Percentiles rank a stretch among this genome's conserved stretches.
phyloP scores from a whole-genome alignment of 306 rosid species.

The Castanea sativa region DNA sequence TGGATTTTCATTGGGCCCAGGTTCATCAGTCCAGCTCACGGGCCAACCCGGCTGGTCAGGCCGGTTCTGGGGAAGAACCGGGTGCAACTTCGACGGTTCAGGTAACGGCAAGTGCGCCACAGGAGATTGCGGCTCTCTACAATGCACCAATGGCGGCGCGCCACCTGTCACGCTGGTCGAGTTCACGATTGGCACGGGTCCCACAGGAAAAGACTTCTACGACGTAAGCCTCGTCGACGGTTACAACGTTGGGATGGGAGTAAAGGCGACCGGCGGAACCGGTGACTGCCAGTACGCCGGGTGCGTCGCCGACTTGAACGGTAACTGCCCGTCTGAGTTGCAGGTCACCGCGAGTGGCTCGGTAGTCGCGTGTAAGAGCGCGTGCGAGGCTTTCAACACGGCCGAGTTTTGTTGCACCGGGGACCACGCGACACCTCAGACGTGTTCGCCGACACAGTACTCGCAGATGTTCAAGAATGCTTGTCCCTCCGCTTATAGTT shows the following conservation, averaged over 20 bases:
- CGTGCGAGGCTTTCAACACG: constrained; percentile 67
- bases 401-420: constrained; percentile 83
- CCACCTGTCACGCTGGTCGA: constrained; percentile 74
- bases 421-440: constrained; percentile 64
- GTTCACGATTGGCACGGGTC: constrained; percentile 45
- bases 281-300: constrained; percentile 94
- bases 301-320: constrained; percentile 63
- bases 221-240: constrained; percentile 92
- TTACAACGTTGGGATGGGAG: constrained; percentile 78
- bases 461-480: constrained; percentile 80
- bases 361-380: constrained; percentile 87
- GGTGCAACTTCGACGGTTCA: constrained; percentile 54
- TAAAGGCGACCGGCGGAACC: constrained; percentile 60
- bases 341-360: constrained; percentile 35
- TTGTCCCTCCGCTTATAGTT: constrained; percentile 86
- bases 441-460: constrained; percentile 72
- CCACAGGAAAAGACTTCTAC: constrained; percentile 60
- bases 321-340: constrained; percentile 58
- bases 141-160: constrained; percentile 52
- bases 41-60: constrained; percentile 90
- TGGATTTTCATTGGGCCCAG: constrained; percentile 53
- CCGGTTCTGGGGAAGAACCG: constrained; percentile 81
- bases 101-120: constrained; percentile 63
- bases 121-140: constrained; percentile 63
- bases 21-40: constrained; percentile 28